These are phyloP conservation scores for Umbilicus rupestris DNA, from an alignment of 164 flowering plant genomes.

Conservation along the genomic window DNA sequence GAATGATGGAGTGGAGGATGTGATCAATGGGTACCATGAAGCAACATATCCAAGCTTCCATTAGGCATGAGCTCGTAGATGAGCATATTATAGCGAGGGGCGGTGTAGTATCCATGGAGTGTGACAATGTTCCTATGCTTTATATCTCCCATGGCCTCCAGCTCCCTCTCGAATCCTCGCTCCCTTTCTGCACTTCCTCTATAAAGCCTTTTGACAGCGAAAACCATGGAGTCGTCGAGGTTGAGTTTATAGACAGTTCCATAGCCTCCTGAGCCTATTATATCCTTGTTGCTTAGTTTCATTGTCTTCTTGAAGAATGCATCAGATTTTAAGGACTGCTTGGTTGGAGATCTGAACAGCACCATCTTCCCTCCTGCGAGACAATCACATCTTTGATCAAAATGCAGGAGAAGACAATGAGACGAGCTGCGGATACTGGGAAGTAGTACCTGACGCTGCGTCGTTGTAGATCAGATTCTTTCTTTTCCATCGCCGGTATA, in stretches of 20 bases:
- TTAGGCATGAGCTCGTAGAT: conserved; percentile 93
- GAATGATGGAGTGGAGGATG: background rate
- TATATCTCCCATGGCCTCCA: conserved; percentile 88
- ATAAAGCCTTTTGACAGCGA: conserved; percentile 75
- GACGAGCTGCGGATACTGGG: background rate
- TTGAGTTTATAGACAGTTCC: conserved; percentile 68
- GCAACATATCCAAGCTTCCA: conserved; percentile 62
- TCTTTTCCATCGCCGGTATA: conserved; percentile 67
- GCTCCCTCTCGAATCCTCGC: conserved; percentile 79
- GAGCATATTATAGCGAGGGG: conserved; percentile 71
- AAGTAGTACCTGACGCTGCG: conserved; percentile 48
- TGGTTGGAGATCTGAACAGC: conserved; percentile 51
- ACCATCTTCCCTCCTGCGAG: conserved; percentile 79
- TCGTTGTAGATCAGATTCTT: conserved; percentile 49
- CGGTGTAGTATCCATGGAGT: conserved; percentile 78
- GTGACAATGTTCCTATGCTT: conserved; percentile 84
- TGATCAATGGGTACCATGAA: conserved; percentile 49
- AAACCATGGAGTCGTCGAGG: conserved; percentile 40
- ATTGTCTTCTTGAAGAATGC: conserved; percentile 56
- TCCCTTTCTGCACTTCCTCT: conserved; percentile 60
- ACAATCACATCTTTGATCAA: background rate
- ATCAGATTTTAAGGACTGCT: conserved; percentile 45
- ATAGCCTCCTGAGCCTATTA: conserved; percentile 78
- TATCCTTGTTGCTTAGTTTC: conserved; percentile 69
- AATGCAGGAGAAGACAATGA: background rate